phyloP scores from a whole-genome alignment of 2,329 filamentous ascomycete species.

The Fusarium ramigenum region DNA sequence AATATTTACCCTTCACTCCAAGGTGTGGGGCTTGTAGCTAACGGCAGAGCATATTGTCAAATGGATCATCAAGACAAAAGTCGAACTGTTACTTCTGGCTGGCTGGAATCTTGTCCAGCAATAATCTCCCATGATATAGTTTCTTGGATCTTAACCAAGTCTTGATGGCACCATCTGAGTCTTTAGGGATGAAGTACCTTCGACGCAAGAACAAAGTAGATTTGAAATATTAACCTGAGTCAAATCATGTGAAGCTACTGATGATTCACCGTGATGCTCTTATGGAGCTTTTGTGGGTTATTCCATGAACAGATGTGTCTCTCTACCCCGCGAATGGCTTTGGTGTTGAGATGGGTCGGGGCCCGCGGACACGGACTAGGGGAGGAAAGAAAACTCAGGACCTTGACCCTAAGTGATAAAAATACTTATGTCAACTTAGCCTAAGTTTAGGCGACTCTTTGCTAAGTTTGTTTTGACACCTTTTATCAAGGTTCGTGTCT shows the following conservation, averaged over 20 bases:
- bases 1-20: not conserved
- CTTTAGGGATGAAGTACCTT: not conserved
- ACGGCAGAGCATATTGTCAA: not conserved
- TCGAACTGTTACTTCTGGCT: not conserved
- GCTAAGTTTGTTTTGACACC: too few species aligned
- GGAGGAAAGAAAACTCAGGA: too few species aligned
- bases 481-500: too few species aligned
- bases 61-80: not conserved
- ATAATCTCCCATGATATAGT: too few species aligned
- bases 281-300: not conserved
- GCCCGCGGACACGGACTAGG: not conserved
- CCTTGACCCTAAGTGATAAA: too few species aligned
- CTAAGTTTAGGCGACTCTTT: too few species aligned
- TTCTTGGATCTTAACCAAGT: not conserved
- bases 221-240: not conserved
- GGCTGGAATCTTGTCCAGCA: not conserved
- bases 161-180: not conserved
- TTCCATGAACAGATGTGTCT: not conserved
- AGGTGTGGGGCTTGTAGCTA: not conserved
- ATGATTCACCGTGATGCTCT: not conserved
- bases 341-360: not conserved
- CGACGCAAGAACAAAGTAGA: not conserved
- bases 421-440: too few species aligned
- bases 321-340: not conserved
- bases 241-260: not conserved